Base-by-base conservation (phyloP, 108 stramenopile species). In the Skeletonema grethae region DNA sequence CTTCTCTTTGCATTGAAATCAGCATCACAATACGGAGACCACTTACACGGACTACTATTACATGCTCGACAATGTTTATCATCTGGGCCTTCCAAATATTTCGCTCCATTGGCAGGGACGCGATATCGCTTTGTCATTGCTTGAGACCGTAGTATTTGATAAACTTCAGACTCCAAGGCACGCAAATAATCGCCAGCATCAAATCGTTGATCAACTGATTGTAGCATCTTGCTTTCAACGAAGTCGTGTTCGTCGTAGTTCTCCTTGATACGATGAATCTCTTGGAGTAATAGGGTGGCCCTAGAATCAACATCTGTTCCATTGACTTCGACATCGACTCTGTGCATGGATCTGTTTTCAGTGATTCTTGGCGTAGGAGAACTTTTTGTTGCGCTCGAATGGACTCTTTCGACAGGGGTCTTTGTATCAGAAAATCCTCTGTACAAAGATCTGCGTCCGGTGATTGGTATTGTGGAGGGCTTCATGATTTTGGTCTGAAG, bases 181-280 rank as follows among this genome's bases (percentile, higher is more conserved):
- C 13, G 24, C 7, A 56, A n/a, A 13, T 62, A 57, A 48, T 76
- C 67, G 0, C 30, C 57, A 5, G 67, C 39, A 4, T 53, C 65
- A 63, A 68, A 76, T 6, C 41, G 32, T 57, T 76, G 75, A 7
- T 61, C 53, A 1, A 76, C 75, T 28, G 31, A 28, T 22, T 76
- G 75, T 6, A 75, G 50, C 55, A 75, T 50, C 29, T 13, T 61
- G 35, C 65, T 67, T 20, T 76, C 75, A 15, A 68, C 63, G 50
- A 53, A 4, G n/a, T 53, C 50, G 9, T 53, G 18, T 0, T 24
- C 8, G 22, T 16, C 15, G 18, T 53, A 5, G 4, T 53, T 53
- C 2, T 5, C 22, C 0, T 15, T 13, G 15, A 43, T 15, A n/a
- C 41, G 41, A 43, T 20, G 4, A 8, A 53, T 53, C 50, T 53